Base-by-base conservation (phyloP, 768 basidiomycete species). In the Epithele typhae region DNA sequence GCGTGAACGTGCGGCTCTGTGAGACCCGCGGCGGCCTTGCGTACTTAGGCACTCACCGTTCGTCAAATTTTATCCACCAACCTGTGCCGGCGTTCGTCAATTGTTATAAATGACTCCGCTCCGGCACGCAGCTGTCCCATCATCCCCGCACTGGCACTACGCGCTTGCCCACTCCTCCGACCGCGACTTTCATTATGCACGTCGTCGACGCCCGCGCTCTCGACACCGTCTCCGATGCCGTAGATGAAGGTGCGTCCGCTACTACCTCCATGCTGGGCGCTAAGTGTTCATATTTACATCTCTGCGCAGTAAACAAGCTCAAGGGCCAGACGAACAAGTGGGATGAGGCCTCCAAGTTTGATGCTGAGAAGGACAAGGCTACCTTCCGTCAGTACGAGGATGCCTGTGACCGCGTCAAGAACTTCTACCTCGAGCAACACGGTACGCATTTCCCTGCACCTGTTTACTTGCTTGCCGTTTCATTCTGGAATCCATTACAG, bases 401-500 rank as follows among this genome's bases (percentile, higher is more conserved):
- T 18, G 87, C 87, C 7, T 87, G 86, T 57, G 83, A 87, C 44
- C 81, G 84, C 43, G 87, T 89, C 64, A 87, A 82, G 66, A 66
- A 69, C 3, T 87, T 88, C 58, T 89, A 89, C 65, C 79, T 77
- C 54, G 84, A 87, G 58, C 86, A 89, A 56, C 86, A 89, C 48
- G 82, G 86, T 86, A 38, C 4, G 69, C 45, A 49, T 11, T 24
- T 19, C 23, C 19, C 45, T 42, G n/a, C 27, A 30, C 14, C 27
- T 14, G 27, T 14, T 7, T 7, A 30, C 7, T 7, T 14, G 27
- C 27, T 14, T 30, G 27, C 14, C 27, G 34, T 48, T 27, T 42
- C n/a, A 24, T 8, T 14, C 11, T 36, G n/a, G 36, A 38, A 11
- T 17, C 12, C 6, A 7, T 22, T 12, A 25, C 60, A 90, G 87